phyloP scores from a whole-genome alignment of 768 basidiomycete species.

The Macrocybe gigantea region DNA sequence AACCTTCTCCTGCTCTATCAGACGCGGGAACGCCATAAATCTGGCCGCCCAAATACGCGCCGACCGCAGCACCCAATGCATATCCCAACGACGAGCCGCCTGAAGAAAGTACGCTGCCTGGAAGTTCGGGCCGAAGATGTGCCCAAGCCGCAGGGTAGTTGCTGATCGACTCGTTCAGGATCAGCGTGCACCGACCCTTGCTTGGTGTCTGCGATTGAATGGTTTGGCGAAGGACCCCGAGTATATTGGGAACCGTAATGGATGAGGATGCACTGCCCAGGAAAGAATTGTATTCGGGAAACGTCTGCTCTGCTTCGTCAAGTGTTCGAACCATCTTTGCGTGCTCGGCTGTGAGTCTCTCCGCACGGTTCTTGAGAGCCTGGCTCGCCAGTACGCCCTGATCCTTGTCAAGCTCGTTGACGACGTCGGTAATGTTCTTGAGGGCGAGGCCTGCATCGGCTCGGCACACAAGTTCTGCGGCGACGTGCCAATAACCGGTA shows the following conservation, averaged over 20 bases:
- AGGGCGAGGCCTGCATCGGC: slow-evolving; percentile 52
- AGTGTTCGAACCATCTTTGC: slow-evolving; percentile 17
- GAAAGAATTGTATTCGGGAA: slow-evolving; percentile 5
- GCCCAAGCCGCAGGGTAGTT: slow-evolving; percentile 50
- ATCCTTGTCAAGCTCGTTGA: slow-evolving; percentile 15
- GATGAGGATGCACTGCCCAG: slow-evolving; percentile 7
- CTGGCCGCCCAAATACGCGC: slow-evolving; percentile 42
- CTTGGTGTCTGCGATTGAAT: slow-evolving; percentile 34
- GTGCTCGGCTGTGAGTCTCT: slow-evolving; percentile 14
- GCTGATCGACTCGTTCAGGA: slow-evolving; percentile 62
- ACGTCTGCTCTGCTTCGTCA: slow-evolving; percentile 24
- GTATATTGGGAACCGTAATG: slow-evolving; percentile 40
- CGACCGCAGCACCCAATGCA: slow-evolving; percentile 60
- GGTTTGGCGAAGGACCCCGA: slow-evolving; percentile 39
- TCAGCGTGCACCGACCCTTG: slow-evolving; percentile 30
- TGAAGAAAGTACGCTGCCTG: slow-evolving; percentile 47
- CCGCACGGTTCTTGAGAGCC: slow-evolving; percentile 8
- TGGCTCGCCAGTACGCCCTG: slow-evolving; percentile 9
- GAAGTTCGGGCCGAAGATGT: slow-evolving; percentile 46
- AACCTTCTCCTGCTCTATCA: slow-evolving; percentile 15
- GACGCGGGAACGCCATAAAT: slow-evolving; percentile 8
- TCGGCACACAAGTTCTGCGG: slow-evolving; percentile 51
- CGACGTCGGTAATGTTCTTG: slow-evolving; percentile 35
- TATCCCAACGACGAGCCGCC: slow-evolving; percentile 68
- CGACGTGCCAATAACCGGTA: slow-evolving; percentile 45